phyloP scores from a whole-genome alignment of 2,329 filamentous ascomycete genomes.

The Sarocladiaceae sp. region DNA sequence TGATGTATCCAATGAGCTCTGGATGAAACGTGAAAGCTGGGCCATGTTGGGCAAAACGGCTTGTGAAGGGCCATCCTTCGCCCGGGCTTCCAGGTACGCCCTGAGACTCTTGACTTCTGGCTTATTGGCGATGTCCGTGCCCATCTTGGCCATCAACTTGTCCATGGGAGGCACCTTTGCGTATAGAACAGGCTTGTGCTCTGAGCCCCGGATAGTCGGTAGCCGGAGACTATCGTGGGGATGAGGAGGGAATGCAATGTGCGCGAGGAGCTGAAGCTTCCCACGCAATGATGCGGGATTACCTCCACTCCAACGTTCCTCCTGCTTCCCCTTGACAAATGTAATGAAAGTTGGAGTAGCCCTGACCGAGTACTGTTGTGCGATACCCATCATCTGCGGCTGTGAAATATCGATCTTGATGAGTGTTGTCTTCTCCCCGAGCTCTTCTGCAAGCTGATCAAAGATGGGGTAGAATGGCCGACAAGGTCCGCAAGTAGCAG shows the following conservation, averaged over 20 bases:
- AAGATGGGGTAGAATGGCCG: conserved; percentile 76
- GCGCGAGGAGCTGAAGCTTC: conserved; percentile 67
- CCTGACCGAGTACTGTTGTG: conserved; percentile 58
- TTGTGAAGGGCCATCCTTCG: conserved; percentile 53
- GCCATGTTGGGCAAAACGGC: conserved; percentile 65
- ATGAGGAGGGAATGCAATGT: conserved; percentile 70
- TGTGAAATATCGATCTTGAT: conserved; percentile 77
- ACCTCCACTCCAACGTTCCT: conserved; percentile 76
- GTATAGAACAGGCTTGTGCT: conserved; percentile 64
- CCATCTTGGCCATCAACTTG: conserved; percentile 77
- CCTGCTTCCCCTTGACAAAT: conserved; percentile 67
- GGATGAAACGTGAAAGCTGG: conserved; percentile 57
- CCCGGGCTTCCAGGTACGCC: conserved; percentile 62
- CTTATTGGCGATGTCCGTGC: conserved; percentile 45
- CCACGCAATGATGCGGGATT: conserved; percentile 60
- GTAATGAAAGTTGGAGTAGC: conserved; percentile 88
- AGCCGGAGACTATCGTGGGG: conserved; percentile 66
- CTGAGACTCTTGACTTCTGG: conserved; percentile 58
- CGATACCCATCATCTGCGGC: conserved; percentile 57
- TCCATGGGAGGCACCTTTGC: conserved; percentile 73
- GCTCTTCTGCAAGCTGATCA: conserved; percentile 70
- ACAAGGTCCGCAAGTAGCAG: conserved; percentile 78
- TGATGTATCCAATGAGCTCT: conserved; percentile 46
- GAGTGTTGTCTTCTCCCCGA: conserved; percentile 60
- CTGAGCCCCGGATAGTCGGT: conserved; percentile 59